A percentile compares a stretch with the other conserved stretches of the same genome.
phyloP scores from a whole-genome alignment of 148 eudicot genomes.

The Vaccinium vitisidaea region DNA sequence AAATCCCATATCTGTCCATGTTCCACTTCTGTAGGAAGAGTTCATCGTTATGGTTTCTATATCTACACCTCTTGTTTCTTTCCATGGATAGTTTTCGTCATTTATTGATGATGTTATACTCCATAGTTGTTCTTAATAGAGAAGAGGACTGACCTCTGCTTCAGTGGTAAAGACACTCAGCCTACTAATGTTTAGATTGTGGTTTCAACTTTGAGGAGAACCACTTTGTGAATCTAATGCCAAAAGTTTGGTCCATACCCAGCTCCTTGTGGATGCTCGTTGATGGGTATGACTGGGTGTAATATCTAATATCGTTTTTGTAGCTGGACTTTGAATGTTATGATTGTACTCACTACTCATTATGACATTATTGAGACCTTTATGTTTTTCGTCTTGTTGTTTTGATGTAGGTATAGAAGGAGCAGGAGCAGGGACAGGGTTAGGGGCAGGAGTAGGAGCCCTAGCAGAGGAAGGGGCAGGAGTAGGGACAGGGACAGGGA shows the following conservation, averaged over 20 bases:
- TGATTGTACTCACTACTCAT: neutral
- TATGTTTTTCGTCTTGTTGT: neutral
- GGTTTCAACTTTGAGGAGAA: neutral
- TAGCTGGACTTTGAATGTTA: neutral
- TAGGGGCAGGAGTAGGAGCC: conserved; percentile 12
- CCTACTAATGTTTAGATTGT: neutral
- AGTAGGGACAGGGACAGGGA: conserved; percentile 12
- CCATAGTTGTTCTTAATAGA: neutral
- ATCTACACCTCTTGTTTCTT: too few relatives aligned
- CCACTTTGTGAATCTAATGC: neutral
- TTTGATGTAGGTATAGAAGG: conserved; percentile 16
- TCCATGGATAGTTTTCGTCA: too few relatives aligned
- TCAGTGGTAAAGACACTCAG: neutral
- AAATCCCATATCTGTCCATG: neutral
- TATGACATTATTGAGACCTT: neutral
- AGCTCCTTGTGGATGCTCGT: neutral
- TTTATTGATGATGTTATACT: neutral
- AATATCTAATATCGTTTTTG: neutral
- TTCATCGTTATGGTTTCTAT: neutral
- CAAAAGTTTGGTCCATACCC: neutral
- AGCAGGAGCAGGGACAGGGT: conserved; percentile 13
- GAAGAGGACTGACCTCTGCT: neutral
- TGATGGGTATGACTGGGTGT: neutral
- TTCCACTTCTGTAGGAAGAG: neutral
- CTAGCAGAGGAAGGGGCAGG: conserved; percentile 9